Percentiles rank a stretch among this genome's conserved stretches.
Conservation (phyloP, 257 asterid species). For the Scutellaria barbata region DNA sequence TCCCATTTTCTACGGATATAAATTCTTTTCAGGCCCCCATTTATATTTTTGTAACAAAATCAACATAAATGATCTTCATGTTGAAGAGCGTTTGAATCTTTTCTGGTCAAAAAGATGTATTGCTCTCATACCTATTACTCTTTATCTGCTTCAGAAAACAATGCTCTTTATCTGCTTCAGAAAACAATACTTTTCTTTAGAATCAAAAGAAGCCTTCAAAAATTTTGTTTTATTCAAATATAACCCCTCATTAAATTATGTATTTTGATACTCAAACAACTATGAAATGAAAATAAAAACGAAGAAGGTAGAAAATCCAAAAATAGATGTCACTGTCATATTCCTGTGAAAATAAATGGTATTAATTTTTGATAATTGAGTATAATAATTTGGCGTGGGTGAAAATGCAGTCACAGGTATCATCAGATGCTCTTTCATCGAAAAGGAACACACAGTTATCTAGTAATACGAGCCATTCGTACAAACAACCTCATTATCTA, state of each 20-base stretch:
- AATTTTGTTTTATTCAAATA: no score
- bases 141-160: slow-evolving; percentile 15
- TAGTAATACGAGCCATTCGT: slow-evolving; percentile 65
- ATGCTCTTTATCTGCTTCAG: slow-evolving; percentile 15
- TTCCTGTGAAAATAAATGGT: slow-evolving; percentile 17
- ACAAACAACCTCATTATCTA: slow-evolving; percentile 35
- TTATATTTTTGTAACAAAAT: neutral
- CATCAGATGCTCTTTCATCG: slow-evolving; percentile 62
- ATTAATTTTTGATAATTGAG: neutral
- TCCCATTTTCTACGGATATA: neutral
- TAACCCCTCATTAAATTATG: no score
- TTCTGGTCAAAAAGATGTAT: slow-evolving; percentile 37
- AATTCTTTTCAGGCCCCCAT: neutral
- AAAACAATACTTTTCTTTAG: neutral
- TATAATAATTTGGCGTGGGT: slow-evolving; percentile 29
- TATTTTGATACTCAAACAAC: no score
- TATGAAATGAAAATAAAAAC: no score
- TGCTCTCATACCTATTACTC: neutral
- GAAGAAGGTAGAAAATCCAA: slow-evolving; percentile 21
- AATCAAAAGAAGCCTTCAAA: neutral
- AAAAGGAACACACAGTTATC: slow-evolving; percentile 71
- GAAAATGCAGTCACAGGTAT: slow-evolving; percentile 52
- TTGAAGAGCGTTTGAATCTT: neutral
- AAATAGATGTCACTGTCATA: slow-evolving; percentile 25
- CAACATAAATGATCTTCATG: no score